phyloP scores from a whole-genome alignment of 176 grass and related monocot genomes.

The Eragrostis curvula region DNA sequence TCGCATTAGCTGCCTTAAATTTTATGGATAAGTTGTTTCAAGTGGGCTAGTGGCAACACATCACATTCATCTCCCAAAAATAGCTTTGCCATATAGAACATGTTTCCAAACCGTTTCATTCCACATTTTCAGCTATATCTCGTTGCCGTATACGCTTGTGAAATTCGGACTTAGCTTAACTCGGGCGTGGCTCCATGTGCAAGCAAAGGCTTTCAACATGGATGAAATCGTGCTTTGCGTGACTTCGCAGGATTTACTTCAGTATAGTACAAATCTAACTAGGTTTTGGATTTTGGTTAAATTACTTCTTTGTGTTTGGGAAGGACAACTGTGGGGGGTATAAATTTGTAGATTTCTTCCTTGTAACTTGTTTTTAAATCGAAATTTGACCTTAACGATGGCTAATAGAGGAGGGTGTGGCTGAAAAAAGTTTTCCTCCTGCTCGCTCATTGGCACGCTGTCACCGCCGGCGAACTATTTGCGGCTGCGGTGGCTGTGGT shows the following conservation, averaged over 20 bases:
- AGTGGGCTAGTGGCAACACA: neutral
- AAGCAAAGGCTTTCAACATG: neutral
- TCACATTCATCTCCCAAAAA: neutral
- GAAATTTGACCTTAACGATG: neutral
- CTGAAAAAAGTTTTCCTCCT: neutral
- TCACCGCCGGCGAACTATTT: constrained; percentile 10
- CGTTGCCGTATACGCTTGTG: no score
- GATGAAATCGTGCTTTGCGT: neutral
- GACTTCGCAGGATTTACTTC: neutral
- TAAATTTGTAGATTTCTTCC: neutral
- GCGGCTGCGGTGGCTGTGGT: neutral
- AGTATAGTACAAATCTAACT: neutral
- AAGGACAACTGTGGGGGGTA: no score
- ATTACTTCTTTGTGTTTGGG: no score
- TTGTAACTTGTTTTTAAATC: neutral
- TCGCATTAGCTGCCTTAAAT: neutral
- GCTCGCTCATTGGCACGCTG: neutral
- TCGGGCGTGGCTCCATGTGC: neutral
- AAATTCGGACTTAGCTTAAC: no score
- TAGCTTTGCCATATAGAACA: neutral
- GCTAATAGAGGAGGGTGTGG: neutral
- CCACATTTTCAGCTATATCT: neutral
- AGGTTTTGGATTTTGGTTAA: no score
- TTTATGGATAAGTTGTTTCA: neutral
- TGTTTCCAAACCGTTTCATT: neutral